Evolutionary conservation across 2,329 filamentous ascomycete species (phyloP).

Genomic region (Penicillium sp.): DNA sequence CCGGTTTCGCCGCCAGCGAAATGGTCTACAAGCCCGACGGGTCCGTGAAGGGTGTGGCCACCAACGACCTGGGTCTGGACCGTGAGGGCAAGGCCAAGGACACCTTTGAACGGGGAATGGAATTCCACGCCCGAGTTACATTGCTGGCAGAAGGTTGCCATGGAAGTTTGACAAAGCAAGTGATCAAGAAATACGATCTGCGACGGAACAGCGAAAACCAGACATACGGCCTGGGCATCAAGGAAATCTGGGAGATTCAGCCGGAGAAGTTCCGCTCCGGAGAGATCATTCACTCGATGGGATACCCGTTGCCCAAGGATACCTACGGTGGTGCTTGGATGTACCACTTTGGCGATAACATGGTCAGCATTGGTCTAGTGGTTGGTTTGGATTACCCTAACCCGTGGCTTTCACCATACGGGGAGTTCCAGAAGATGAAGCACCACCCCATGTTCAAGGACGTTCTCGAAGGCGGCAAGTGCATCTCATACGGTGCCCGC

Average conservation of each 20-base stretch:
- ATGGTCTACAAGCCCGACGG: slow-evolving; percentile 84
- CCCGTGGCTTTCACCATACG: slow-evolving; percentile 92
- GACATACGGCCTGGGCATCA: slow-evolving; percentile 91
- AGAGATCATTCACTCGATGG: slow-evolving; percentile 84
- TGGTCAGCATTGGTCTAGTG: slow-evolving; percentile 88
- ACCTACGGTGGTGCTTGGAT: slow-evolving; percentile 98
- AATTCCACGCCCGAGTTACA: slow-evolving; percentile 90
- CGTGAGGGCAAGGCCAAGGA: slow-evolving; percentile 84
- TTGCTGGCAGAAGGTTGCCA: slow-evolving; percentile 95
- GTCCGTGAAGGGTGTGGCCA: slow-evolving; percentile 89
- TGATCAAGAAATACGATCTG: slow-evolving; percentile 91
- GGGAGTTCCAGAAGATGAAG: slow-evolving; percentile 98
- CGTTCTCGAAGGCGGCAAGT: slow-evolving; percentile 93
- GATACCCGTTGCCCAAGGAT: slow-evolving; percentile 82
- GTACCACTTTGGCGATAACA: slow-evolving; percentile 98
- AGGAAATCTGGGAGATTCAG: slow-evolving; percentile 96
- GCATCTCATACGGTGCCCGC: slow-evolving; percentile 92
- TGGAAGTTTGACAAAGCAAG: slow-evolving; percentile 90
- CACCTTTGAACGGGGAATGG: slow-evolving; percentile 94
- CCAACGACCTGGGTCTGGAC: slow-evolving; percentile 86
- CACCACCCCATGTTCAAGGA: slow-evolving; percentile 87
- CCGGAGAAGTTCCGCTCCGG: slow-evolving; percentile 90
- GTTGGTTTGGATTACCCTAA: slow-evolving; percentile 94
- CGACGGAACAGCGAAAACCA: slow-evolving; percentile 87
- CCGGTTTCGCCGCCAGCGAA: slow-evolving; percentile 92